Evolutionary conservation across 1,284 basidiomycete species (phyloP), one percentile per base, ranked within the genome.

Genomic region (Boletus albobrunnescens): DNA sequence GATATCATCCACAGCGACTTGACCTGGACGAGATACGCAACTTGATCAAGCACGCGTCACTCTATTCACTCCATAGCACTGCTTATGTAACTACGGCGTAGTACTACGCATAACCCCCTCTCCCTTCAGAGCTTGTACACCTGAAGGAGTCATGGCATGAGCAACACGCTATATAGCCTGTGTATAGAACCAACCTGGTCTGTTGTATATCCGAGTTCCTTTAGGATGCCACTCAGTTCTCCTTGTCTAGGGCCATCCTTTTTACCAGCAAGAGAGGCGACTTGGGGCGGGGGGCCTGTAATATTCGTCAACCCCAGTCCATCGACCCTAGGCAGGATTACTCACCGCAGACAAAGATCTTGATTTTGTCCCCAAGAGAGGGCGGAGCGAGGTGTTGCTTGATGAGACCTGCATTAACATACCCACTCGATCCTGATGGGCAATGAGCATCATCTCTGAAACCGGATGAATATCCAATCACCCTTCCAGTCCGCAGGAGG

Each of bases 281-380:
- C 84, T 67, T 95, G 91, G 8, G 78, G 79, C 31, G 93, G 92
- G n/a, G 93, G 91, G 10, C 87, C 85, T 87, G 54, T 23, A 32
- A 11, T 17, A 9, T 26, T 13, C 22, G 35, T 55, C 44, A 46
- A 14, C 26, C 8, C 36, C 40, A 36, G 14, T 20, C n/a, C 6
- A 30, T 19, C 26, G 16, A 14, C n/a, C 17, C 3, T n/a, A n/a
- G 6, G 16, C 3, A 26, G 35, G 30, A 19, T 14, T 19, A 63
- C 75, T 50, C 64, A 78, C 89, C 93, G 63, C 94, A 97, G 27
- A 97, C 73, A 65, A 94, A 92, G 44, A 95, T 73, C 73, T 93
- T 94, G 61, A 91, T 76, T 71, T 93, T 94, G 51, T 89, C 81
- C 6, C 79, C 83, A 39, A 84, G 68, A 10, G 74, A 75, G 14